Conservation (phyloP, 1,284 basidiomycete genomes). For the Coniferiporia sulphurascens region DNA sequence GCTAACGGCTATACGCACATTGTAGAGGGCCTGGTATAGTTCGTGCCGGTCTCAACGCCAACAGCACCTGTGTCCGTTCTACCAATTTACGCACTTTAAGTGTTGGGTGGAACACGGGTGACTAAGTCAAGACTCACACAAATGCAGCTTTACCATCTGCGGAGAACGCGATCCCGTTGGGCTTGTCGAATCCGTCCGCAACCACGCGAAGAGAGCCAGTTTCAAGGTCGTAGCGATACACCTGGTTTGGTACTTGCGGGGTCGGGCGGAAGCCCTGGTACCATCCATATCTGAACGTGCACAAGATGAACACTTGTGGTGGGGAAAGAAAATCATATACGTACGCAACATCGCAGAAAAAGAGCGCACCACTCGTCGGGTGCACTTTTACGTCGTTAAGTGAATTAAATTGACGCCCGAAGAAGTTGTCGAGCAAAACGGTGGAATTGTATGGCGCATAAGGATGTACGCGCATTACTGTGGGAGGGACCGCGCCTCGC, state of each 20-base stretch:
- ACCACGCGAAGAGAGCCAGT: constrained; percentile 63
- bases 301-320: neutral
- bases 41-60: constrained; percentile 46
- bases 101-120: neutral
- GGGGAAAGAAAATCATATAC: constrained; percentile 23
- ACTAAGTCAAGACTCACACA: constrained; percentile 40
- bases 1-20: constrained; percentile 42
- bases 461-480: constrained; percentile 63
- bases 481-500: constrained; percentile 56
- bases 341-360: constrained; percentile 67
- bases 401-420: constrained; percentile 77
- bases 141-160: constrained; percentile 62
- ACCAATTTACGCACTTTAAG: constrained; percentile 1
- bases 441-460: constrained; percentile 55
- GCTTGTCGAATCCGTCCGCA: constrained; percentile 59
- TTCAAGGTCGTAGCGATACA: constrained; percentile 65
- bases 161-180: constrained; percentile 68
- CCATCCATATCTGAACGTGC: constrained; percentile 52
- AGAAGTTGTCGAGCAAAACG: constrained; percentile 65
- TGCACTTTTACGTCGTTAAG: constrained; percentile 77
- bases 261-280: constrained; percentile 59
- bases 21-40: constrained; percentile 61
- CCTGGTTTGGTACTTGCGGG: constrained; percentile 64
- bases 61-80: constrained; percentile 52
- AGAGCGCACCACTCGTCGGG: constrained; percentile 55